Conservation (phyloP, 257 asterid species). For the Penstemon newberryi region DNA sequence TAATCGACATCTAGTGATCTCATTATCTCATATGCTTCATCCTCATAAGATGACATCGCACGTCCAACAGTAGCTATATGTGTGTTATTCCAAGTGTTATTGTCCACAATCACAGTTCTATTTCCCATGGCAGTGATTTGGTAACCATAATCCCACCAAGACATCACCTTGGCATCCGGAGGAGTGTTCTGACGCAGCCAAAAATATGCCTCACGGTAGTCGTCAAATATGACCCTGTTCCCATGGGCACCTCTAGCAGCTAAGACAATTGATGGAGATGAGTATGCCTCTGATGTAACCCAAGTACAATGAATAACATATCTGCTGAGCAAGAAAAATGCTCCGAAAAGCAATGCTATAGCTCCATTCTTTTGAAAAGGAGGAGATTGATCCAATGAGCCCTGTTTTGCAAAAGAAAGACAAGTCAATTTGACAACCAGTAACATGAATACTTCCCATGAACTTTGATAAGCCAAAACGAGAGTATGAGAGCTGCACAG, state of each 20-base stretch:
- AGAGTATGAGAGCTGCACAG: background rate
- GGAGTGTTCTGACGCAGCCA: constrained; percentile 97
- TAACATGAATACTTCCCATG: constrained; percentile 15
- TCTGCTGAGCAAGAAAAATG: constrained; percentile 83
- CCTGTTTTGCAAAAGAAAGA: constrained; percentile 44
- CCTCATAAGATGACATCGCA: constrained; percentile 97
- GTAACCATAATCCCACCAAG: constrained; percentile 99
- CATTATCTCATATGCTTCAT: constrained; percentile 97
- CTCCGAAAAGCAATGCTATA: constrained; percentile 81
- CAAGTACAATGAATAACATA: constrained; percentile 93
- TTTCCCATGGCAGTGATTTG: constrained; percentile 99
- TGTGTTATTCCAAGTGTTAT: constrained; percentile 99
- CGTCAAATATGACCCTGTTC: constrained; percentile 86
- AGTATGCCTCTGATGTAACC: constrained; percentile 99
- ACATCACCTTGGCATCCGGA: constrained; percentile 96
- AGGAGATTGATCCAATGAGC: constrained; percentile 65
- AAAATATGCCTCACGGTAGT: constrained; percentile 93
- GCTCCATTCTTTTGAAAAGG: constrained; percentile 90
- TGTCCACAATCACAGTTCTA: constrained; percentile 95
- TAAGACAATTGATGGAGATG: constrained; percentile 97
- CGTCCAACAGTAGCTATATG: constrained; percentile 99
- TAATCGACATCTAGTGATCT: constrained; percentile 91
- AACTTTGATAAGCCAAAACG: constrained; percentile 15
- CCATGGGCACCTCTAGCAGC: constrained; percentile 99
- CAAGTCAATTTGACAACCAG: constrained; percentile 1